These are phyloP conservation scores for Calonectria pauciramosa DNA, from an alignment of 2,329 filamentous ascomycete species.

Conservation along the genomic window DNA sequence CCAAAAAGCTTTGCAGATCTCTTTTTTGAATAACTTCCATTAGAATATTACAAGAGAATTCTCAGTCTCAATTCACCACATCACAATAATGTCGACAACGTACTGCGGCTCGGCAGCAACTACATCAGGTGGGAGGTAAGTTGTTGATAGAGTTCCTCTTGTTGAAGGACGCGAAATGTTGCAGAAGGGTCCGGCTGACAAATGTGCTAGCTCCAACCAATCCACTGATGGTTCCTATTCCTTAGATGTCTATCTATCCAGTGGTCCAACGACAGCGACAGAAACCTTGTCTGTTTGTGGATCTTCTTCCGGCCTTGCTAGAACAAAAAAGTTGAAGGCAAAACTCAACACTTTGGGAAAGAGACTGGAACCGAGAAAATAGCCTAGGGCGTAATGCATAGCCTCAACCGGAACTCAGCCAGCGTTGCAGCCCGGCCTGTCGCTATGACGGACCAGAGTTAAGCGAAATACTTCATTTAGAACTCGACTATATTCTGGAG, in stretches of 20 bases:
- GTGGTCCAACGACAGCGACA: not conserved
- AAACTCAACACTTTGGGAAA: not conserved
- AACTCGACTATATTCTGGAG: not conserved
- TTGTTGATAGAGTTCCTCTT: not conserved
- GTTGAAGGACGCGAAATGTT: too few relatives aligned
- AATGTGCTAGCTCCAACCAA: not conserved
- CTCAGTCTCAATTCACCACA: not conserved
- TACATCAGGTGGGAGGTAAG: not conserved
- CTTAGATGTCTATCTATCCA: not conserved
- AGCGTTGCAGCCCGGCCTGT: not conserved
- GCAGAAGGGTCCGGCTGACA: not conserved
- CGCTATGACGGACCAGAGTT: not conserved
- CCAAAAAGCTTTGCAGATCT: not conserved
- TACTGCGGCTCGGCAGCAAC: not conserved
- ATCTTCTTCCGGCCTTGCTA: not conserved
- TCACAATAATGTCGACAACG: not conserved
- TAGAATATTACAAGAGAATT: not conserved
- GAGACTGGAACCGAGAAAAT: not conserved
- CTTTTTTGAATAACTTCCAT: not conserved
- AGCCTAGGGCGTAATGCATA: not conserved
- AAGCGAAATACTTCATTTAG: too few relatives aligned
- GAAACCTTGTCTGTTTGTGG: not conserved
- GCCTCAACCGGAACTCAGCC: not conserved
- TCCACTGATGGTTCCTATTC: not conserved
- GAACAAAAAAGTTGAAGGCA: not conserved